Evolutionary conservation across 2,329 filamentous ascomycete species (phyloP).

Genomic region (Neoascochyta sp.): DNA sequence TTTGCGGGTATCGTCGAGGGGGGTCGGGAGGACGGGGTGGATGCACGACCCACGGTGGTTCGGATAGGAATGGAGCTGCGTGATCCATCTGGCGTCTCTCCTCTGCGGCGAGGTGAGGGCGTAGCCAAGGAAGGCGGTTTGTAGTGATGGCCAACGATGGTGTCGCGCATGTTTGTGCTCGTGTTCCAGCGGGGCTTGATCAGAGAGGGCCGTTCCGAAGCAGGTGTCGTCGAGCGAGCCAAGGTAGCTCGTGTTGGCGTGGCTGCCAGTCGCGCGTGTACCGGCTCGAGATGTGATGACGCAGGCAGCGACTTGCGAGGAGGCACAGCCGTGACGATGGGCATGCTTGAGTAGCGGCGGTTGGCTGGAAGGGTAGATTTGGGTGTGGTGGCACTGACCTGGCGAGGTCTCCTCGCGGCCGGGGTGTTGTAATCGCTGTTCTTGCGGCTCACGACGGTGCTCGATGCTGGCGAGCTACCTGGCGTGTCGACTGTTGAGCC

Average conservation of each 20-base stretch:
- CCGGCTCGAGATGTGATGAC: conserved; percentile 15
- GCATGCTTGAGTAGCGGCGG: conserved; percentile 50
- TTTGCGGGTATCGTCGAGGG: conserved; percentile 23
- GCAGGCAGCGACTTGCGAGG: conserved; percentile 19
- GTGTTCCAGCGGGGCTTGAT: conserved; percentile 41
- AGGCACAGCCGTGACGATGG: conserved; percentile 25
- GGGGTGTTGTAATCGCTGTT: conserved; percentile 50
- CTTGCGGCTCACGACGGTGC: conserved; percentile 55
- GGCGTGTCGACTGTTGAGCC: conserved; percentile 64
- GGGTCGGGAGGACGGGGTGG: conserved; percentile 24
- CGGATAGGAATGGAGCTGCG: conserved; percentile 33
- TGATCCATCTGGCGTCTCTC: conserved; percentile 11
- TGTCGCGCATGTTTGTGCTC: conserved; percentile 38
- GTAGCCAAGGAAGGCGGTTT: conserved; percentile 36
- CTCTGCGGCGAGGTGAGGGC: conserved; percentile 29
- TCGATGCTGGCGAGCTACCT: conserved; percentile 63
- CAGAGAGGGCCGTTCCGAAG: conserved; percentile 21
- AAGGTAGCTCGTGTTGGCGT: conserved; percentile 22
- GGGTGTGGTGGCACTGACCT: conserved; percentile 45
- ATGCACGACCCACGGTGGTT: conserved; percentile 30
- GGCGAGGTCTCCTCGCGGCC: conserved; percentile 45
- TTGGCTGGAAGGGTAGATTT: conserved; percentile 40
- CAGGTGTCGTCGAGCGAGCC: conserved; percentile 23
- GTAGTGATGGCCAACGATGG: conserved; percentile 38
- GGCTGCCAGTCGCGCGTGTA: conserved; percentile 23